Percentiles rank a stretch among this genome's conserved stretches.
These are phyloP conservation scores for Sarcodon aspratus DNA, from an alignment of 768 basidiomycete genomes.

Conservation along the genomic window DNA sequence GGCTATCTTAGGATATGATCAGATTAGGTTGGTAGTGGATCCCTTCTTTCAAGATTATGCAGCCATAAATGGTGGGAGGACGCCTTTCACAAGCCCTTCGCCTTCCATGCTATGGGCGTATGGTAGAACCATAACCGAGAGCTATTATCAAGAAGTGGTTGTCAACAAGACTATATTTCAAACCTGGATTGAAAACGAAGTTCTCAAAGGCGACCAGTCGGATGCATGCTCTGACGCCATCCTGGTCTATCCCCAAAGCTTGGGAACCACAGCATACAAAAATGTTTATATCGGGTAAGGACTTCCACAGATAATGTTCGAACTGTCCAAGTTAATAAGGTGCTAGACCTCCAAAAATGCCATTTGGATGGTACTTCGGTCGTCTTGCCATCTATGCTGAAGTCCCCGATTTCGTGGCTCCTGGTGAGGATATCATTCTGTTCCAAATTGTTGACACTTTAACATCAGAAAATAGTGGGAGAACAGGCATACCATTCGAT, in stretches of 20 bases:
- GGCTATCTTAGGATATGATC: too few relatives aligned
- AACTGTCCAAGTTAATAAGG: background rate
- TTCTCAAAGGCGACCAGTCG: too few relatives aligned
- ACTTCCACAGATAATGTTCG: background rate
- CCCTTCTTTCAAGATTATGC: too few relatives aligned
- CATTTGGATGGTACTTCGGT: constrained; percentile 12
- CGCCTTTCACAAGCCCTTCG: too few relatives aligned
- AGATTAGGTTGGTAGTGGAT: too few relatives aligned
- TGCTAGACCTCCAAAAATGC: constrained; percentile 11
- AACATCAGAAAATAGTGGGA: constrained; percentile 15
- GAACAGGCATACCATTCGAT: constrained; percentile 18
- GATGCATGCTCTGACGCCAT: too few relatives aligned
- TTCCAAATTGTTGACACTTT: background rate
- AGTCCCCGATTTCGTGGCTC: constrained; percentile 19
- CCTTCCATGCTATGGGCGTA: too few relatives aligned
- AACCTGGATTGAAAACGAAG: too few relatives aligned
- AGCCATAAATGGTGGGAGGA: too few relatives aligned
- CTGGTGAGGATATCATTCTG: constrained; percentile 10
- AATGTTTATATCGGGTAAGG: constrained; percentile 14
- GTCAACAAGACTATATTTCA: too few relatives aligned
- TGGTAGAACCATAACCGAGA: too few relatives aligned
- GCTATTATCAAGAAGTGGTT: too few relatives aligned
- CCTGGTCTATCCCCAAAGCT: constrained; percentile 18
- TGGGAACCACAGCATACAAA: constrained; percentile 12
- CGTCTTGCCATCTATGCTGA: constrained; percentile 14